Percentiles rank a stretch among this genome's conserved stretches.
phyloP scores from a whole-genome alignment of 306 rosid species.

The Albizia julibrissin region DNA sequence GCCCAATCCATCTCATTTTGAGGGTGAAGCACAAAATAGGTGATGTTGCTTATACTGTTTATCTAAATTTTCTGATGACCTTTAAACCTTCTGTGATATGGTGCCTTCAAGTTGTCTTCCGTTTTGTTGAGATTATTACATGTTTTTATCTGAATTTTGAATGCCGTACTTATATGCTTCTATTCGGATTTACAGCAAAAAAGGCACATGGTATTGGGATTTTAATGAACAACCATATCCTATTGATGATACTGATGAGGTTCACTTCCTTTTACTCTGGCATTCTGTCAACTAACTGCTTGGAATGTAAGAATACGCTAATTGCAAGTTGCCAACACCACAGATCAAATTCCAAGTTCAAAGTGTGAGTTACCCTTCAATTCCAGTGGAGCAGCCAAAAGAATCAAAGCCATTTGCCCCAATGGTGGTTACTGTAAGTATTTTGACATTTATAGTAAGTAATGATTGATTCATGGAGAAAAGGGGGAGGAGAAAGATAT shows the following conservation, averaged over 20 bases:
- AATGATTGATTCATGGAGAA: background rate
- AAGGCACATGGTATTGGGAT: conserved; percentile 67
- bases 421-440: conserved; percentile 56
- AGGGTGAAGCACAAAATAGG: conserved; percentile 52
- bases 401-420: conserved; percentile 62
- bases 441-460: background rate
- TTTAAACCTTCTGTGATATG: background rate
- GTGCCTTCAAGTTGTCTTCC: conserved; percentile 12
- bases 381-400: conserved; percentile 56
- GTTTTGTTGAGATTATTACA: background rate
- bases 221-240: conserved; percentile 31
- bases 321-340: conserved; percentile 26
- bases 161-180: background rate
- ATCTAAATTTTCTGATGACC: conserved; percentile 8
- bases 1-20: conserved; percentile 53
- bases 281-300: conserved; percentile 16
- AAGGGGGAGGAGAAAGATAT: background rate
- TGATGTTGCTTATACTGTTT: conserved; percentile 27
- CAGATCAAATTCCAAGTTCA: conserved; percentile 53
- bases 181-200: conserved; percentile 46
- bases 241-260: conserved; percentile 60
- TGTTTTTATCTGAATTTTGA: conserved; percentile 11
- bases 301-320: conserved; percentile 19
- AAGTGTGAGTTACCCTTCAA: conserved; percentile 51
- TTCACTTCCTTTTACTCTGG: conserved; percentile 36